Conservation (phyloP, 139 green algal species). For the Asterochloris sp. region DNA sequence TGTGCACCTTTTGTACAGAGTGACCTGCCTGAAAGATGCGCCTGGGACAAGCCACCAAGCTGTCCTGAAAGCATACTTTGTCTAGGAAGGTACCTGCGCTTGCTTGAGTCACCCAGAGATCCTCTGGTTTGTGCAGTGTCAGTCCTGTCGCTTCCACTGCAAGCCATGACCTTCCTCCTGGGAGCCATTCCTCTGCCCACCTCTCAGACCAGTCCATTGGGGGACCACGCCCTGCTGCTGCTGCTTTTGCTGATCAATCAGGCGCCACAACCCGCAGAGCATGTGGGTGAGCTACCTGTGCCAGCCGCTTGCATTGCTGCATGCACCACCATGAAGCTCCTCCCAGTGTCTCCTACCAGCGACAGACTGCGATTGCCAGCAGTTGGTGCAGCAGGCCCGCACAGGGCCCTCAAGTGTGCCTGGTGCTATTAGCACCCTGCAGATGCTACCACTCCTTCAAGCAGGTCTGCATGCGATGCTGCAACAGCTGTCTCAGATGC, state of each 20-base stretch:
- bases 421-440: too few relatives aligned
- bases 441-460: too few relatives aligned
- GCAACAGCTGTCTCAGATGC: too few relatives aligned
- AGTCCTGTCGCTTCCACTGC: conserved; percentile 61
- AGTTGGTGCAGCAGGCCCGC: too few relatives aligned
- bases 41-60: too few relatives aligned
- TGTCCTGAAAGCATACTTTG: conserved; percentile 5
- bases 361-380: too few relatives aligned
- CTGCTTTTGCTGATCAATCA: conserved; percentile 67
- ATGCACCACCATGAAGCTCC: too few relatives aligned
- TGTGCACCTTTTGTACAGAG: too few relatives aligned
- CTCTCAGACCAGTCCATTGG: conserved; percentile 40
- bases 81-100: background rate
- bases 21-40: too few relatives aligned
- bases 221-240: conserved; percentile 42
- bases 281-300: background rate
- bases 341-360: too few relatives aligned
- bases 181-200: conserved; percentile 4
- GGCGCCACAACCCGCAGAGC: conserved; percentile 9
- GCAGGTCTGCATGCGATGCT: too few relatives aligned
- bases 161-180: conserved; percentile 52
- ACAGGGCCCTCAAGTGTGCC: too few relatives aligned
- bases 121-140: conserved; percentile 27
- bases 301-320: background rate
- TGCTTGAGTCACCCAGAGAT: background rate